Evolutionary conservation across 768 basidiomycete genomes (phyloP).

Genomic region (Hygrocybe punicea): DNA sequence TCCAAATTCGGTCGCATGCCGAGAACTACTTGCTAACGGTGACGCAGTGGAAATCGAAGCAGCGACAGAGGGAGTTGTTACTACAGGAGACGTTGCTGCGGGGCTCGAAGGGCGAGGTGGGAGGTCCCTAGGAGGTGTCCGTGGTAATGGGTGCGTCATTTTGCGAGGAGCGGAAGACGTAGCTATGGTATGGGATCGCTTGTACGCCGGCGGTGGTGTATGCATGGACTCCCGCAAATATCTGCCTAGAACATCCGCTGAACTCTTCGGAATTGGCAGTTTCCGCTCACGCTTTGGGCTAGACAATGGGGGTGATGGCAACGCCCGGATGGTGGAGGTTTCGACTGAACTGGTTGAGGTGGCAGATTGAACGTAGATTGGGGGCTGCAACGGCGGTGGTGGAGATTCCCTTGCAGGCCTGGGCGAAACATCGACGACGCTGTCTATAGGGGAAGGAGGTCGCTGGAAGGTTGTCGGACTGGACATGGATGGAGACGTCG

Average conservation of each 20-base stretch:
- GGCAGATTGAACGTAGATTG: not conserved
- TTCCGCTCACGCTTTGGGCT: not conserved
- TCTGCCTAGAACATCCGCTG: not conserved
- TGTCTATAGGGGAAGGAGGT: not conserved
- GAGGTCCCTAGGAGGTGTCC: not conserved
- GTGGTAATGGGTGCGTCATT: not conserved
- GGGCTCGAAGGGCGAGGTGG: not conserved
- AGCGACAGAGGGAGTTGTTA: not conserved
- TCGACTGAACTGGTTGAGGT: not conserved
- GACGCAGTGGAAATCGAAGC: not conserved
- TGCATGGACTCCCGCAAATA: not conserved
- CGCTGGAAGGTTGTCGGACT: not conserved
- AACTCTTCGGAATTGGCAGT: not conserved
- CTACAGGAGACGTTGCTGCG: not conserved
- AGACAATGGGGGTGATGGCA: not conserved
- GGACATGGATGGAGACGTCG: not conserved
- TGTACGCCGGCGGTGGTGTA: not conserved
- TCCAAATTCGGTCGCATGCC: not conserved
- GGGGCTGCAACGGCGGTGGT: not conserved
- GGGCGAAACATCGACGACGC: not conserved
- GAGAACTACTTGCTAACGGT: not conserved
- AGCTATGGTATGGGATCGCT: not conserved
- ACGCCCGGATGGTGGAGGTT: not conserved
- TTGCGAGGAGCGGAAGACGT: not conserved
- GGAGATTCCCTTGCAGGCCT: not conserved